These are phyloP conservation scores for Diplogelasinospora grovesii DNA, from an alignment of 495 filamentous ascomycete genomes.

Conservation along the genomic window DNA sequence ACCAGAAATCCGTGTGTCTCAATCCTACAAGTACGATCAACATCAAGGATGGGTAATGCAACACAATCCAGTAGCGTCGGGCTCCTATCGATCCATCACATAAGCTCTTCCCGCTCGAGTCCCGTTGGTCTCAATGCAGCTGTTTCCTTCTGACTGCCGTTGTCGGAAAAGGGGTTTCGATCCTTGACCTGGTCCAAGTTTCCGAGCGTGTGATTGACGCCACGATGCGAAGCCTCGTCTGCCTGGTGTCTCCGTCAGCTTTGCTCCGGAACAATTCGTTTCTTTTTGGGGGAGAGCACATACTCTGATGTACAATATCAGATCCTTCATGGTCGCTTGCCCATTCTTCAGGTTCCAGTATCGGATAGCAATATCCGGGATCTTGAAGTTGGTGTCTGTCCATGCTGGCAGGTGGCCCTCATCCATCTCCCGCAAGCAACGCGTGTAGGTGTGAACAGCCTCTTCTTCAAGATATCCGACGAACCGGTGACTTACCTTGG, in stretches of 20 bases:
- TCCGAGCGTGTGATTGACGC: conserved; percentile 92
- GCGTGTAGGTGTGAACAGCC: conserved; percentile 90
- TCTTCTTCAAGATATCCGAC: conserved; percentile 97
- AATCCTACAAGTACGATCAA: no score
- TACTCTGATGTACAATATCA: conserved; percentile 78
- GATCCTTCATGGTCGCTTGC: conserved; percentile 72
- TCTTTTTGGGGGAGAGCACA: no score
- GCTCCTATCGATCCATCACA: no score
- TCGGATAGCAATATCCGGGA: conserved; percentile 81
- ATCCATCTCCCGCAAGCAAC: conserved; percentile 80
- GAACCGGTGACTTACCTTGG: conserved; percentile 88
- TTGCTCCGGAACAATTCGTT: no score
- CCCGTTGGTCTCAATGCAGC: no score
- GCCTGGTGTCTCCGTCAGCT: no score
- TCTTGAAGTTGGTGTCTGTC: conserved; percentile 56
- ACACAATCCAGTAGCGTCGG: no score
- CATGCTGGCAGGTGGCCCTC: conserved; percentile 75
- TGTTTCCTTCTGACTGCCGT: no score
- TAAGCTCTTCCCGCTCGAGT: no score
- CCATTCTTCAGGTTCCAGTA: conserved; percentile 95
- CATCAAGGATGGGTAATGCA: no score
- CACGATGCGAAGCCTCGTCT: conserved; percentile 91
- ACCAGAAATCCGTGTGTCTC: no score
- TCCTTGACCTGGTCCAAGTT: conserved; percentile 74
- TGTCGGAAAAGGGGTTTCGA: conserved; percentile 81